These are phyloP conservation scores for Zygnema cylindricum DNA, from an alignment of 139 green algal species.

Conservation along the genomic window DNA sequence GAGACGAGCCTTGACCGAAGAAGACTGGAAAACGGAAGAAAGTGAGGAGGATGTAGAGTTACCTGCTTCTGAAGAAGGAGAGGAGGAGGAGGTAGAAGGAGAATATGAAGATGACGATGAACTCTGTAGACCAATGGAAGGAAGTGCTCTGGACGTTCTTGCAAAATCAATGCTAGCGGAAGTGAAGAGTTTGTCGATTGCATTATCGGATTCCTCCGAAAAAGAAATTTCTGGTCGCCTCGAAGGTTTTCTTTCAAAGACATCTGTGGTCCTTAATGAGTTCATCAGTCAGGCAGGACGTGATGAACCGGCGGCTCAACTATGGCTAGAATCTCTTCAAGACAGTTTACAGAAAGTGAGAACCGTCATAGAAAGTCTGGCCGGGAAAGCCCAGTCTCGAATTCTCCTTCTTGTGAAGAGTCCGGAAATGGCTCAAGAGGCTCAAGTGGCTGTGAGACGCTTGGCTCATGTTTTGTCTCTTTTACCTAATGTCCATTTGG, in stretches of 20 bases:
- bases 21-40: too few relatives aligned
- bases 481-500: neutral
- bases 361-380: neutral
- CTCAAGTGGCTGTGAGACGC: neutral
- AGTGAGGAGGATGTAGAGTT: too few relatives aligned
- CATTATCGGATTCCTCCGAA: too few relatives aligned
- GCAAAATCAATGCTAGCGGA: too few relatives aligned
- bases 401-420: neutral
- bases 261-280: neutral
- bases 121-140: neutral
- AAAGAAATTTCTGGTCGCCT: too few relatives aligned
- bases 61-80: neutral
- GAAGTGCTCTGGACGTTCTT: too few relatives aligned
- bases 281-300: neutral
- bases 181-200: too few relatives aligned
- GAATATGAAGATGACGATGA: neutral
- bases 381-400: neutral
- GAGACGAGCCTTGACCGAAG: neutral
- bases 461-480: neutral
- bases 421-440: neutral
- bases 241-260: too few relatives aligned
- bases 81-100: conserved; percentile 12
- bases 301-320: conserved; percentile 29
- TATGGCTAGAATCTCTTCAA: conserved; percentile 24
- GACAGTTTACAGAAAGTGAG: neutral